These are phyloP conservation scores for Canariomyces notabilis DNA, from an alignment of 2,329 filamentous ascomycete genomes.

Conservation along the genomic window DNA sequence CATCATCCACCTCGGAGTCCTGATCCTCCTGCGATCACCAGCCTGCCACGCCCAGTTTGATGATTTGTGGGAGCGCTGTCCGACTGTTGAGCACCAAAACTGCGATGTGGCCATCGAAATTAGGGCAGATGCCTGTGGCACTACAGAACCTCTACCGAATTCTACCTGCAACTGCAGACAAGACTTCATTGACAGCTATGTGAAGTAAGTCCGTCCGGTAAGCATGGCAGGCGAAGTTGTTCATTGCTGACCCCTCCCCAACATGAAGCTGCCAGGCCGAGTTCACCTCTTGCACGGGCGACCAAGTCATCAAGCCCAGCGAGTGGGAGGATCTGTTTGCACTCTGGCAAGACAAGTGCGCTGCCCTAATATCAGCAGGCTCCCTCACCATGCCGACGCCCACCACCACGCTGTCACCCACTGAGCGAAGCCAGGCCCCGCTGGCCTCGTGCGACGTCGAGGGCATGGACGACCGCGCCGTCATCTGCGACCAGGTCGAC, in stretches of 20 bases:
- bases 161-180: not conserved
- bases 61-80: too few species aligned
- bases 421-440: not conserved
- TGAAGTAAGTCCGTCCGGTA: slow-evolving; percentile 1
- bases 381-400: slow-evolving; percentile 1
- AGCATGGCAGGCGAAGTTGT: too few species aligned
- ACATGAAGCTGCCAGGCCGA: not conserved
- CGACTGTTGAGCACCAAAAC: too few species aligned
- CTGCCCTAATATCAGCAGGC: not conserved
- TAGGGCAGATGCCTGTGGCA: too few species aligned
- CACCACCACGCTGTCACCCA: not conserved
- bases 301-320: not conserved
- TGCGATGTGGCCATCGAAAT: too few species aligned
- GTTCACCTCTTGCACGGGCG: not conserved
- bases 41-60: too few species aligned
- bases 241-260: not conserved
- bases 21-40: too few species aligned
- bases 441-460: not conserved
- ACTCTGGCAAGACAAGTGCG: not conserved
- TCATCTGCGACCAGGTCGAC: too few species aligned
- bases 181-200: not conserved
- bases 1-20: too few species aligned
- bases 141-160: not conserved
- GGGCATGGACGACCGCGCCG: not conserved
- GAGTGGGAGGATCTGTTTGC: not conserved